Percentiles rank a stretch among this genome's conserved stretches.
These are phyloP conservation scores for Leccinum fallax DNA, from an alignment of 1,284 basidiomycete species.

Conservation along the genomic window DNA sequence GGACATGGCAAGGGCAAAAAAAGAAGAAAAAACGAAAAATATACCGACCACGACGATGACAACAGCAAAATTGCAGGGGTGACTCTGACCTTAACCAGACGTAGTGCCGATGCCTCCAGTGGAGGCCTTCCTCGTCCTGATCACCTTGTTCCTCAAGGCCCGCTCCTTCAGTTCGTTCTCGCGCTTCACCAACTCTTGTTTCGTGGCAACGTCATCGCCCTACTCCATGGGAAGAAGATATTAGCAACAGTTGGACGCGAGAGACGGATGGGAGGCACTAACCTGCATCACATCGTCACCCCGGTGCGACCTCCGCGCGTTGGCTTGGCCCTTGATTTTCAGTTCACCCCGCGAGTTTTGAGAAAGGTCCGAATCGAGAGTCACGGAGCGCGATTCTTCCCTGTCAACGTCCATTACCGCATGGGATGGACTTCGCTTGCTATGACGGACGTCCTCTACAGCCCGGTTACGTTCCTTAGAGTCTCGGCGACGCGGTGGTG, in stretches of 20 bases:
- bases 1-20: slow-evolving; percentile 14
- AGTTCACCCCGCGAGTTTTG: slow-evolving; percentile 49
- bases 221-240: slow-evolving; percentile 18
- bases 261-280: slow-evolving; percentile 17
- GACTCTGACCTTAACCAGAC: slow-evolving; percentile 23
- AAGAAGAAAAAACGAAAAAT: slow-evolving; percentile 3
- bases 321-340: slow-evolving; percentile 69
- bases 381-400: slow-evolving; percentile 21
- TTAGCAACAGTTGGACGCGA: neutral
- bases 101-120: slow-evolving; percentile 26
- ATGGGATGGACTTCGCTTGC: slow-evolving; percentile 29
- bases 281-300: slow-evolving; percentile 40
- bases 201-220: slow-evolving; percentile 19
- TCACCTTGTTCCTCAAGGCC: slow-evolving; percentile 79
- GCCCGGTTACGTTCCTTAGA: slow-evolving; percentile 30
- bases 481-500: slow-evolving; percentile 31
- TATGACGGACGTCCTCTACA: slow-evolving; percentile 28
- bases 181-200: slow-evolving; percentile 54
- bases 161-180: slow-evolving; percentile 78
- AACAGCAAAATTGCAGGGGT: neutral
- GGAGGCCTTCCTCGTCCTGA: slow-evolving; percentile 60
- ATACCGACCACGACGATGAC: slow-evolving; percentile 21
- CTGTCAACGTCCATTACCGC: slow-evolving; percentile 50
- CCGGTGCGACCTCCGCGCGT: slow-evolving; percentile 55
- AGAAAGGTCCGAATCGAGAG: slow-evolving; percentile 36